Evolutionary conservation across 2,329 filamentous ascomycete genomes (phyloP).

Genomic region (Cordyceps cateniannulata): DNA sequence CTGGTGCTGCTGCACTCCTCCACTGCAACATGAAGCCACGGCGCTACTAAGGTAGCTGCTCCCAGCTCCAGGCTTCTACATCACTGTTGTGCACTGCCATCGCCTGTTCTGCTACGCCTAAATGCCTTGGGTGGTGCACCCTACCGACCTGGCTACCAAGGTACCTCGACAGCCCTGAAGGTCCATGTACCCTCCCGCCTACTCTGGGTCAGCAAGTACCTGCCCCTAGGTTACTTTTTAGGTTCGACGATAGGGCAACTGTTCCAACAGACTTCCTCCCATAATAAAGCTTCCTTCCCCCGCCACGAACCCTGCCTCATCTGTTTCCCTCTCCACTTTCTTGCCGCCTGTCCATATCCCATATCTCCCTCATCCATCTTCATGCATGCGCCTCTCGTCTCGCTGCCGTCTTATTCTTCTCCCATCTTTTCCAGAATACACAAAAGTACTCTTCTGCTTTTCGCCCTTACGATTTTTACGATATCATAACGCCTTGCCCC

Average conservation of each 20-base stretch:
- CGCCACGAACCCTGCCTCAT: constrained; percentile 10
- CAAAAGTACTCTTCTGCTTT: background rate
- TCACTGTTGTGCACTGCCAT: background rate
- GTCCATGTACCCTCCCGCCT: background rate
- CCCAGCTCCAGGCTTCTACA: background rate
- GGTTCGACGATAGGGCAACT: background rate
- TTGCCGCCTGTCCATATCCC: constrained; percentile 10
- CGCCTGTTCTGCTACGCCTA: background rate
- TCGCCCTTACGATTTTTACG: background rate
- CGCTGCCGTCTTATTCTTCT: constrained; percentile 6
- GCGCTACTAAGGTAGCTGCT: too few species aligned
- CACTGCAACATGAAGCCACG: too few species aligned
- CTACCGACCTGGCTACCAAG: background rate
- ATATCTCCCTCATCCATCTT: constrained; percentile 11
- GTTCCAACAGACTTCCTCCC: background rate
- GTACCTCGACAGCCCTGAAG: background rate
- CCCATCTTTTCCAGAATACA: constrained; percentile 2
- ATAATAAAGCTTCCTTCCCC: constrained; percentile 5
- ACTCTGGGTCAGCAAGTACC: background rate
- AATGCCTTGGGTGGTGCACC: background rate
- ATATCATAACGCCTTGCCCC: background rate
- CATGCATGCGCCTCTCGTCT: constrained; percentile 8
- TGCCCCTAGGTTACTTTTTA: background rate
- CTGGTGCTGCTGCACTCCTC: too few species aligned
- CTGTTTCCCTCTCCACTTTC: constrained; percentile 10